These are phyloP conservation scores for Chrysopogon serrulatus DNA, from an alignment of 176 grass and related monocot genomes.

Conservation along the genomic window DNA sequence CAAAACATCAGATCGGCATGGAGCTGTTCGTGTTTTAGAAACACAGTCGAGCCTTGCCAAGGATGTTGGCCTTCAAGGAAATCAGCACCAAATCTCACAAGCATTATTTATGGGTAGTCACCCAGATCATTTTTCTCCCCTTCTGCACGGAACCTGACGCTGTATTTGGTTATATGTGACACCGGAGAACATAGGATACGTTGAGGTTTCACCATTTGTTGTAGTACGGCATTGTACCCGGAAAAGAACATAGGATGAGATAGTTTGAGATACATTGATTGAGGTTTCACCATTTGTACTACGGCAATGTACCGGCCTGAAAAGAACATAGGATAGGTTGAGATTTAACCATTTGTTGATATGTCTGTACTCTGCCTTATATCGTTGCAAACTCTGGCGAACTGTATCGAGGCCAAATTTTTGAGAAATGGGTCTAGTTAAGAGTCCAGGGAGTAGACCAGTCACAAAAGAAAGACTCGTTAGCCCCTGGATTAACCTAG, in stretches of 20 bases:
- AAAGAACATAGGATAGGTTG: not conserved
- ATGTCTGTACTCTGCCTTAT: slow-evolving; percentile 9
- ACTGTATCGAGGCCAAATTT: too few species aligned
- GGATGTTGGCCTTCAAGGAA: not conserved
- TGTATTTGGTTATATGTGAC: not conserved
- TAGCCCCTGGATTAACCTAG: too few species aligned
- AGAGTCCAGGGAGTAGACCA: too few species aligned
- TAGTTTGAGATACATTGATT: too few species aligned
- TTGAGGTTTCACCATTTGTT: not conserved
- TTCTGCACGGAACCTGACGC: not conserved
- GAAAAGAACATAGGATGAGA: not conserved
- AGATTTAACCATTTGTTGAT: not conserved
- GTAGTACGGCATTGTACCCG: not conserved
- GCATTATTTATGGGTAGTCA: not conserved
- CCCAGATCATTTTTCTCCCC: not conserved
- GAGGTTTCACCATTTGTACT: not conserved
- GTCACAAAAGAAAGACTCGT: too few species aligned
- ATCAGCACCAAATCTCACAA: not conserved
- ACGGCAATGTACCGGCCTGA: not conserved
- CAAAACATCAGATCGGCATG: not conserved
- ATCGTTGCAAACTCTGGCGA: too few species aligned
- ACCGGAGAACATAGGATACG: not conserved
- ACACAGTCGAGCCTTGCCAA: not conserved
- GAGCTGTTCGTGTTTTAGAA: not conserved
- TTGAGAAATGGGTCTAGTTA: too few species aligned